Percentiles rank a stretch among this genome's conserved stretches.
phyloP scores from a whole-genome alignment of 169 alveolate genomes.

The Condylostoma magnum region DNA sequence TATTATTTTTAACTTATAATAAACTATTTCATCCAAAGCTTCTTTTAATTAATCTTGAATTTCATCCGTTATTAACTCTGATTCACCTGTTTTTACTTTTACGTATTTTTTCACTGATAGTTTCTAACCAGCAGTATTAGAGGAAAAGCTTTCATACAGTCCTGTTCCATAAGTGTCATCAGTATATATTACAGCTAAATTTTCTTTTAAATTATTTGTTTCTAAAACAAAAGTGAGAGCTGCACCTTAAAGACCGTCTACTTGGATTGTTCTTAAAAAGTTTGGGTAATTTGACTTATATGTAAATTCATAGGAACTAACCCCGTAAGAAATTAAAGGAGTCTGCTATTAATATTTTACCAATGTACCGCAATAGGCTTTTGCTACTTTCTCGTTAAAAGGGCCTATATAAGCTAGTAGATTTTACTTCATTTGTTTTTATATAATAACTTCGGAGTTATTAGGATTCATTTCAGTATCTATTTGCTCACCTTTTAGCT shows the following conservation, averaged over 20 bases:
- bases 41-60: constrained; percentile 5
- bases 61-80: not conserved
- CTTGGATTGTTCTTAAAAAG: constrained; percentile 28
- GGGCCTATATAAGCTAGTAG: constrained; percentile 25
- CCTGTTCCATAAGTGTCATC: constrained; percentile 18
- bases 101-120: not conserved
- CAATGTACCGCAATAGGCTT: not conserved
- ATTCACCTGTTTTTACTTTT: not conserved
- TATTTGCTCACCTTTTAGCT: not conserved
- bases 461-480: not conserved
- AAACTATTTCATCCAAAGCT: constrained; percentile 10
- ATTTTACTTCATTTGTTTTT: not conserved
- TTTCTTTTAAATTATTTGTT: not conserved
- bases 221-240: constrained; percentile 17
- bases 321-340: constrained; percentile 24
- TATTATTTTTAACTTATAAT: constrained; percentile 12
- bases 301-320: not conserved
- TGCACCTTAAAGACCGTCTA: constrained; percentile 23
- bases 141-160: constrained; percentile 8
- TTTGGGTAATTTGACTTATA: not conserved
- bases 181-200: constrained; percentile 22
- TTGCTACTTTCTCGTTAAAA: not conserved
- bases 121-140: not conserved
- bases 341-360: not conserved
- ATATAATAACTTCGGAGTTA: not conserved